Conservation (phyloP, 257 asterid species). For the Solanum lycopersicoides region DNA sequence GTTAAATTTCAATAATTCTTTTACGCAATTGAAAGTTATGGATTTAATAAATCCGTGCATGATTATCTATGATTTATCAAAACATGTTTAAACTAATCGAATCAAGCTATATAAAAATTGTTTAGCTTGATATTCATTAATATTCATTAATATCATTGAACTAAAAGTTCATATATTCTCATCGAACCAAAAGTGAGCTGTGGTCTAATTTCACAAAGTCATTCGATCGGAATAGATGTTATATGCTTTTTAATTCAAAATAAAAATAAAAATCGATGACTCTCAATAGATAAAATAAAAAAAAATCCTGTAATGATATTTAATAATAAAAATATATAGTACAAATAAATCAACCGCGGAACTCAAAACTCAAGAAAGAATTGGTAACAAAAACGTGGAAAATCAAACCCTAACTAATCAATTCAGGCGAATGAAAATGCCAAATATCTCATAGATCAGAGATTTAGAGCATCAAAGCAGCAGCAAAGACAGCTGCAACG, state of each 20-base stretch:
- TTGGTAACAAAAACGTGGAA: background rate
- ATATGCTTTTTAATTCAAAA: no score
- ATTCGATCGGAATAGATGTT: no score
- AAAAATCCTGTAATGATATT: background rate
- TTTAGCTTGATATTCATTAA: no score
- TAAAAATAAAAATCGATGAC: no score
- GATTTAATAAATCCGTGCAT: no score
- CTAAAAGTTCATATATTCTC: no score
- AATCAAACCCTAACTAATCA: background rate
- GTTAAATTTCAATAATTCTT: no score
- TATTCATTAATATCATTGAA: no score
- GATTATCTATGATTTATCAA: background rate
- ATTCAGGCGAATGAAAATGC: background rate
- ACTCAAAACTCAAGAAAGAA: background rate
- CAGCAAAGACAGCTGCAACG: conserved; percentile 23
- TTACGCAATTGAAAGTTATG: no score
- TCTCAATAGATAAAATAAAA: background rate
- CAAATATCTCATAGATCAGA: background rate
- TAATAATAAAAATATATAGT: background rate
- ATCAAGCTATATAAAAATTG: background rate
- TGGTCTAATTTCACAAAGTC: no score
- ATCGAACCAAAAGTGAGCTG: no score
- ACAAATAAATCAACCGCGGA: background rate
- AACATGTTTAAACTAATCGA: background rate
- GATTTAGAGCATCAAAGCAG: conserved; percentile 31